A percentile compares a stretch with the other conserved stretches of the same genome.
Conservation (phyloP, 1,284 basidiomycete species). For the Naganishia liquefaciens region DNA sequence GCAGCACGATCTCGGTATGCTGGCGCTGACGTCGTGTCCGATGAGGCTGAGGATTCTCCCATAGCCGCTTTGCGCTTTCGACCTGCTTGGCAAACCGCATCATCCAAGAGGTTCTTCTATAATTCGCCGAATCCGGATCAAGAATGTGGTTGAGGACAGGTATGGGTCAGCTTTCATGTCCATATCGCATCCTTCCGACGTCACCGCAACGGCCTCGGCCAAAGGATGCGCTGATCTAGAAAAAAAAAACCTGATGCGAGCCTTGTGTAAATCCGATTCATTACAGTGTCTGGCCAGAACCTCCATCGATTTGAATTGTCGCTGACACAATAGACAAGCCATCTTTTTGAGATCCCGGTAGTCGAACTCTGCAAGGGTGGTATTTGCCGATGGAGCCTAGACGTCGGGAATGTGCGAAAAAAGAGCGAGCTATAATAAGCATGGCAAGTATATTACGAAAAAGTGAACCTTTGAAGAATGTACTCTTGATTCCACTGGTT, state of each 20-base stretch:
- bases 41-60: slow-evolving; percentile 43
- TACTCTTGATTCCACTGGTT: slow-evolving; percentile 31
- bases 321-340: slow-evolving; percentile 82
- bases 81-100: slow-evolving; percentile 68
- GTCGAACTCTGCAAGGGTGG: slow-evolving; percentile 63
- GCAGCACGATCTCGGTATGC: slow-evolving; percentile 90
- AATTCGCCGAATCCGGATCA: slow-evolving; percentile 18
- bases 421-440: slow-evolving; percentile 14
- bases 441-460: background rate
- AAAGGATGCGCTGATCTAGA: slow-evolving; percentile 10
- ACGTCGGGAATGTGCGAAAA: slow-evolving; percentile 8
- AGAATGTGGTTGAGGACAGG: background rate
- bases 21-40: slow-evolving; percentile 48
- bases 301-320: slow-evolving; percentile 84
- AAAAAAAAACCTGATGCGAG: slow-evolving; percentile 48
- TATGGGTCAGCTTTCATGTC: slow-evolving; percentile 23
- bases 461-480: slow-evolving; percentile 11
- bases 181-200: slow-evolving; percentile 9
- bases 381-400: slow-evolving; percentile 41
- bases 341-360: slow-evolving; percentile 70
- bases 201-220: slow-evolving; percentile 27
- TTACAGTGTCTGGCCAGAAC: slow-evolving; percentile 81
- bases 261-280: slow-evolving; percentile 91
- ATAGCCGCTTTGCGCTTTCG: slow-evolving; percentile 66
- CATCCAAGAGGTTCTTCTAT: slow-evolving; percentile 79